These are phyloP conservation scores for Melanomma pulvis-pyrius DNA, from an alignment of 495 filamentous ascomycete species.

Conservation along the genomic window DNA sequence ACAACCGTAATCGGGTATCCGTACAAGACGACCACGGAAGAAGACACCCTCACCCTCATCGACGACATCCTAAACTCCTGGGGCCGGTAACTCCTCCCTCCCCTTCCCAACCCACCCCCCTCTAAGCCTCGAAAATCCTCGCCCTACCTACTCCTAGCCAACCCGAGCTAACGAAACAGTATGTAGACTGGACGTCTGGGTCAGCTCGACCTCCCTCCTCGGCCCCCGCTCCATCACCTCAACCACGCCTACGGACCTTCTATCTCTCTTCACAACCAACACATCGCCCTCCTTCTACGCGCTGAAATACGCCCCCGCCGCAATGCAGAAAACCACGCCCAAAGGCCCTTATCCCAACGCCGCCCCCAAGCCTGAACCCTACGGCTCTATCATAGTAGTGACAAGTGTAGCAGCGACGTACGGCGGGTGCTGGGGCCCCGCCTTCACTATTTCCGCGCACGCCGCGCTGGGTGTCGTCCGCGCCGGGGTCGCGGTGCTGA, in stretches of 20 bases:
- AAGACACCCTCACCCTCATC: slow-evolving; percentile 61
- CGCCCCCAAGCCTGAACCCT: slow-evolving; percentile 57
- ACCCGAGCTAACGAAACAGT: too few relatives aligned
- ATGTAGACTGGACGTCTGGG: slow-evolving; percentile 59
- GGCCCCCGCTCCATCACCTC: slow-evolving; percentile 59
- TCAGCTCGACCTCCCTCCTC: slow-evolving; percentile 57
- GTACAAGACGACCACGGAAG: slow-evolving; percentile 57
- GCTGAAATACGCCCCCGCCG: slow-evolving; percentile 63
- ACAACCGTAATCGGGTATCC: slow-evolving; percentile 63
- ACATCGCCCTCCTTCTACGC: slow-evolving; percentile 64
- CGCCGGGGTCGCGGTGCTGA: slow-evolving; percentile 59
- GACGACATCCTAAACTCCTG: slow-evolving; percentile 63
- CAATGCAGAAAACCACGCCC: slow-evolving; percentile 60
- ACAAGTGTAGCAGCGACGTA: slow-evolving; percentile 59
- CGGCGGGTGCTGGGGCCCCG: slow-evolving; percentile 60
- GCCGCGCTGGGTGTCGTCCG: slow-evolving; percentile 62
- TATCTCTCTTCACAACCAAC: slow-evolving; percentile 60
- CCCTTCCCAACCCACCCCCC: neutral
- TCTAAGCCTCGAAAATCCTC: neutral
- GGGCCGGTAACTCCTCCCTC: slow-evolving; percentile 44
- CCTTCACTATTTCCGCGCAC: slow-evolving; percentile 61
- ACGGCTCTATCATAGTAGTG: slow-evolving; percentile 64
- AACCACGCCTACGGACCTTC: slow-evolving; percentile 57
- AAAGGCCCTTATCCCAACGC: slow-evolving; percentile 62
- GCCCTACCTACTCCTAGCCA: neutral